Evolutionary conservation across 2,329 filamentous ascomycete genomes (phyloP), one percentile per base, ranked within the genome.

Genomic region (Pseudogymnoascus sp.): DNA sequence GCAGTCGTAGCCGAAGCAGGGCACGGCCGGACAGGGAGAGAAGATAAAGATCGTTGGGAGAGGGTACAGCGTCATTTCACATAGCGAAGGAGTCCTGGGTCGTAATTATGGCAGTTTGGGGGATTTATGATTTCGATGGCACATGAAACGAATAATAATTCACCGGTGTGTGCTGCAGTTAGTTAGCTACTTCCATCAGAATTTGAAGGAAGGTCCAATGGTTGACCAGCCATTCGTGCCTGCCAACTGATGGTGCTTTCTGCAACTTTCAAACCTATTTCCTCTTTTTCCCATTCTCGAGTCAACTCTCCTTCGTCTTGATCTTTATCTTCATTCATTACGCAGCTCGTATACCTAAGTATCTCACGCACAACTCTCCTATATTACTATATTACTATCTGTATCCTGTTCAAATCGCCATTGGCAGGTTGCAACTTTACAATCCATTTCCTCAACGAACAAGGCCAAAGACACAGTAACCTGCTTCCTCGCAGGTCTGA

Each of bases 1-100:
- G 73, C 47, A 74, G 73, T 64, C 65, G 71, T 35, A 70, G 72
- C 42, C 70, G 76, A 61, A 70, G 72, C 47, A 65, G 66, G 42
- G 67, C 59, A 65, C 68, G 64, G 65, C 67, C 28, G 67, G 70
- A 50, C 28, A 56, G 50, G 67, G 68, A 47, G 33, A 69, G 71
- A 65, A 67, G 69, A 59, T 72, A 62, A 64, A 60, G 35, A 44
- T 28, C 38, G 50, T 23, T 53, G 14, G n/a, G 47, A 31, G 59
- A 56, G 18, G 21, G 3, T 61, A 63, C n/a, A 50, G 28, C 35
- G 37, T 64, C 61, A 64, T 61, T 56, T 56, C 63, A 67, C 65
- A 59, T 61, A 70, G 69, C 67, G 67, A 61, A 61, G 70, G 69
- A 67, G 69, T 71, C 68, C 63, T 62, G 67, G 67, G 64, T 23